Percentiles rank a stretch among this genome's conserved stretches.
Evolutionary conservation across 2,329 filamentous ascomycete genomes (phyloP).

Genomic region (Cordyceps sp.): DNA sequence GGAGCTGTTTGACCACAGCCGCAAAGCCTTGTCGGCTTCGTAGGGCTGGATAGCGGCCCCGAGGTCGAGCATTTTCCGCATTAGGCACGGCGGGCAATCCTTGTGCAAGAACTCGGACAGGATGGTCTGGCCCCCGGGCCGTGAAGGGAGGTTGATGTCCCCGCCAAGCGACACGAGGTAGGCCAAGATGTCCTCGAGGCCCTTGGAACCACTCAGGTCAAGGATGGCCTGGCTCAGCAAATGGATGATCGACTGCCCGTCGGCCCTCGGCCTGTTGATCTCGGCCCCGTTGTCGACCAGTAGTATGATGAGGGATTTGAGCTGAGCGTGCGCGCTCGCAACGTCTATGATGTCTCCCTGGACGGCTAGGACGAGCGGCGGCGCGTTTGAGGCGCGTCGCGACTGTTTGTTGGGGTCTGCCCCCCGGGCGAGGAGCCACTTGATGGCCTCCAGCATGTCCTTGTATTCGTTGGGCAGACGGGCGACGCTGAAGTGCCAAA

Average conservation of each 20-base stretch:
- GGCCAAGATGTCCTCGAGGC: not conserved
- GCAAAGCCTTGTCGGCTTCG: conserved; percentile 1
- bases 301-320: not conserved
- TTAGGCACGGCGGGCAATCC: not conserved
- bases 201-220: not conserved
- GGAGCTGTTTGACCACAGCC: conserved; percentile 1
- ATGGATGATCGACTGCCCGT: not conserved
- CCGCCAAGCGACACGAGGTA: not conserved
- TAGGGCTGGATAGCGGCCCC: conserved; percentile 1
- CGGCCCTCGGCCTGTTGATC: not conserved
- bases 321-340: fast-evolving
- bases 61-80: not conserved
- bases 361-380: not conserved
- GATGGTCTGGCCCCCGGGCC: not conserved
- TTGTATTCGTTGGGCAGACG: fast-evolving
- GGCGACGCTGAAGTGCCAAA: not conserved
- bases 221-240: not conserved
- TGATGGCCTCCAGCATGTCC: not conserved
- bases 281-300: not conserved
- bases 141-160: not conserved
- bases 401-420: not conserved
- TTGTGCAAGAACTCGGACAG: not conserved
- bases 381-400: not conserved
- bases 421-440: not conserved
- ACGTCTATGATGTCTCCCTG: not conserved